phyloP scores from a whole-genome alignment of 2,329 filamentous ascomycete species.

The Laburnicola sp. region DNA sequence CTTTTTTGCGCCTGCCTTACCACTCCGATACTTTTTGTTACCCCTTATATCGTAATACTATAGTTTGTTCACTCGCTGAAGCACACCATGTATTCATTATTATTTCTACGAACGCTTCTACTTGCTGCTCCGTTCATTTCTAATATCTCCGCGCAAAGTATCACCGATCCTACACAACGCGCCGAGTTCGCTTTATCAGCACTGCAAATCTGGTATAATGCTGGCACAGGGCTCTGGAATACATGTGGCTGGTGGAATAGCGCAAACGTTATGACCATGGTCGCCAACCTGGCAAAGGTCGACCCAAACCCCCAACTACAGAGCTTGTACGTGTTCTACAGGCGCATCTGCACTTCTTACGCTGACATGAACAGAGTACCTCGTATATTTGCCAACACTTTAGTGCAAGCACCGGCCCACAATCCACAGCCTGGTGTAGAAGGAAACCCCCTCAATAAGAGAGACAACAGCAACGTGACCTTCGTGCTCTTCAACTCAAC shows the following conservation, averaged over 20 bases:
- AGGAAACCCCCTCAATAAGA: slow-evolving; percentile 11
- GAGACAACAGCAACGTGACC: slow-evolving; percentile 13
- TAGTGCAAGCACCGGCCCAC: slow-evolving; percentile 36
- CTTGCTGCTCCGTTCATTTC: slow-evolving; percentile 18
- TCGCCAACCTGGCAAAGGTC: slow-evolving; percentile 57
- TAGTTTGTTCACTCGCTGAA: background rate
- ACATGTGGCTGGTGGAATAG: slow-evolving; percentile 74
- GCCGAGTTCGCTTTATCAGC: slow-evolving; percentile 44
- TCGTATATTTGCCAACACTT: slow-evolving; percentile 51
- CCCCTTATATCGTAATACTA: slow-evolving; percentile 8
- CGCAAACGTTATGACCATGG: slow-evolving; percentile 65
- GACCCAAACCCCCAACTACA: slow-evolving; percentile 38
- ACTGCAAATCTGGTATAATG: slow-evolving; percentile 66
- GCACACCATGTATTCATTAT: slow-evolving; percentile 23
- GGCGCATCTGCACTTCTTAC: background rate
- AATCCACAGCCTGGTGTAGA: slow-evolving; percentile 38
- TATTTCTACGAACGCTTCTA: slow-evolving; percentile 16
- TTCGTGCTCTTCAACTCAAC: slow-evolving; percentile 13
- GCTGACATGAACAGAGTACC: slow-evolving; percentile 25
- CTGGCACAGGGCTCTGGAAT: slow-evolving; percentile 63
- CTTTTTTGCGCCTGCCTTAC: background rate
- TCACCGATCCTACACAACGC: slow-evolving; percentile 27
- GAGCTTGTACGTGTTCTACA: slow-evolving; percentile 19
- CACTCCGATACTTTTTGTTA: background rate
- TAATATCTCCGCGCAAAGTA: slow-evolving; percentile 29